Evolutionary conservation across 2,329 filamentous ascomycete genomes (phyloP).

Genomic region (Aureobasidium sp.): DNA sequence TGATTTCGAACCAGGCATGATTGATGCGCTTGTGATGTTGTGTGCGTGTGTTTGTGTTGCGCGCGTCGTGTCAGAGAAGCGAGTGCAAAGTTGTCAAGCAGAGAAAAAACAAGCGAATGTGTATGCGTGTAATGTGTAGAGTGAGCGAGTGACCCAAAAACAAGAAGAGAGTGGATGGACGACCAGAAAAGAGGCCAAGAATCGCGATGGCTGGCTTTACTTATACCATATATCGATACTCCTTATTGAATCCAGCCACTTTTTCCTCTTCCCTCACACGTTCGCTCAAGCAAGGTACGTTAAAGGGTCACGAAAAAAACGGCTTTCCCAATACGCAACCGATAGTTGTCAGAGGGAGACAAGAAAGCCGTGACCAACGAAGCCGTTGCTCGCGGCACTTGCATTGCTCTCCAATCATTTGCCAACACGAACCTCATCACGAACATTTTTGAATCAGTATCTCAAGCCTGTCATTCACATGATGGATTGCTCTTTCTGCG

Average conservation of each 20-base stretch:
- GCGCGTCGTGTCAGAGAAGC: background rate
- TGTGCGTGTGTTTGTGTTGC: background rate
- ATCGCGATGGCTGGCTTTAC: background rate
- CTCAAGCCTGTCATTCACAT: background rate
- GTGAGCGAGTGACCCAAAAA: background rate
- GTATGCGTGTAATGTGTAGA: no score
- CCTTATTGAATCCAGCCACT: slow-evolving; percentile 9
- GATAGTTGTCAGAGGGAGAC: slow-evolving; percentile 8
- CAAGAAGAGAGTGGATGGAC: slow-evolving; percentile 6
- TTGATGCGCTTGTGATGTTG: background rate
- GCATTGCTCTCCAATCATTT: background rate
- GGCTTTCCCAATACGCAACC: slow-evolving; percentile 8
- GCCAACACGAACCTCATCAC: background rate
- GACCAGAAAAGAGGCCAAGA: slow-evolving; percentile 5
- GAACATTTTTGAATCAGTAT: background rate
- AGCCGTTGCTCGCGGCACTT: slow-evolving; percentile 1
- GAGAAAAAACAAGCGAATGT: background rate
- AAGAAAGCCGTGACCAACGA: slow-evolving; percentile 1
- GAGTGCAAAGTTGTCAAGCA: background rate
- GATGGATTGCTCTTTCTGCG: background rate
- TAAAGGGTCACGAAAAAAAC: slow-evolving; percentile 8
- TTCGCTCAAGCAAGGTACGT: slow-evolving; percentile 5
- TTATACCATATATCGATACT: slow-evolving; percentile 4
- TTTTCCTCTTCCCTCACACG: background rate
- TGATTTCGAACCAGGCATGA: background rate